These are phyloP conservation scores for Silene vulgaris DNA, from an alignment of 179 eudicot genomes.

Conservation along the genomic window DNA sequence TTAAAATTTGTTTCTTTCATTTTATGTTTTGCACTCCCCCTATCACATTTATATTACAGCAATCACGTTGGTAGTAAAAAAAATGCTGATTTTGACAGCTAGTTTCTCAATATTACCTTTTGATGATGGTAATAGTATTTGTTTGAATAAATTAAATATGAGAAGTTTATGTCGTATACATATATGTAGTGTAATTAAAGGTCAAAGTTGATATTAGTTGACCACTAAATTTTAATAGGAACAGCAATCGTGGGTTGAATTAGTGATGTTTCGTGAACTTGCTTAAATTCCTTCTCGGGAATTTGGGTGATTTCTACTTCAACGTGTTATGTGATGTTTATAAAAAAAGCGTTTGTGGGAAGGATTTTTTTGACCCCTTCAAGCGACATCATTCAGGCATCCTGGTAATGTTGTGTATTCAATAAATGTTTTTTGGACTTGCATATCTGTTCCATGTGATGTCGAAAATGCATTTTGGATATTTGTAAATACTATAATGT, in stretches of 20 bases:
- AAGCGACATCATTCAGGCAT: not conserved
- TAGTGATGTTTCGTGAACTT: not conserved
- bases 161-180: not conserved
- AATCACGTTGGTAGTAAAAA: not conserved
- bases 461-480: not conserved
- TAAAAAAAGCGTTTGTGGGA: not conserved
- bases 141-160: not conserved
- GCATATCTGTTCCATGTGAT: not conserved
- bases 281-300: not conserved
- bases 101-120: not conserved
- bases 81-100: not conserved
- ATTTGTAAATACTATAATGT: slow-evolving; percentile 3
- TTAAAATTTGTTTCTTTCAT: not conserved
- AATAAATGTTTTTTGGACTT: not conserved
- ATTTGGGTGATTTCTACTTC: not conserved
- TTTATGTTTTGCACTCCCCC: slow-evolving; percentile 5
- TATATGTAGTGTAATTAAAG: not conserved
- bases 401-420: not conserved
- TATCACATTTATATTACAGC: not conserved
- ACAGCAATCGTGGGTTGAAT: not conserved
- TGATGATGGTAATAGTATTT: not conserved
- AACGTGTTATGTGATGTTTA: not conserved
- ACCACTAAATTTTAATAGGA: not conserved
- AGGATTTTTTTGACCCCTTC: not conserved
- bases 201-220: not conserved